These are phyloP conservation scores for Penicillium rolfsii DNA, from an alignment of 2,329 filamentous ascomycete genomes.

Conservation along the genomic window DNA sequence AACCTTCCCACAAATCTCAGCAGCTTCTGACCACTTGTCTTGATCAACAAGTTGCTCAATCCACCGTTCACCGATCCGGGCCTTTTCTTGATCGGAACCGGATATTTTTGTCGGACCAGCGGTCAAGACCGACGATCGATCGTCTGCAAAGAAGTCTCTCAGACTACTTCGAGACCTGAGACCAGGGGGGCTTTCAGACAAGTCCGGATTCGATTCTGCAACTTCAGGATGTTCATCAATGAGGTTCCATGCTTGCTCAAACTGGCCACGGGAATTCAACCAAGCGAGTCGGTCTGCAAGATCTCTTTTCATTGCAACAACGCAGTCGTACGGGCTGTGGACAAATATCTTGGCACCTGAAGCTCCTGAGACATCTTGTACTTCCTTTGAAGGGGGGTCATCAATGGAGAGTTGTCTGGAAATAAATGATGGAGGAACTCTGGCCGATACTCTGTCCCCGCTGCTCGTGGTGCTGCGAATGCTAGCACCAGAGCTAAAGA, in stretches of 20 bases:
- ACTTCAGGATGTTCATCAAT: conserved; percentile 84
- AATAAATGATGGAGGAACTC: conserved; percentile 55
- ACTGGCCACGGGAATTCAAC: conserved; percentile 79
- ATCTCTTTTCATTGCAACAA: conserved; percentile 87
- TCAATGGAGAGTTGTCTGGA: conserved; percentile 56
- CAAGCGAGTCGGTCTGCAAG: conserved; percentile 82
- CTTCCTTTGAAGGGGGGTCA: conserved; percentile 43
- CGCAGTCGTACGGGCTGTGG: conserved; percentile 93
- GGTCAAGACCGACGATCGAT: conserved; percentile 65
- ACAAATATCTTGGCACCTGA: conserved; percentile 83
- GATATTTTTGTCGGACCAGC: conserved; percentile 63
- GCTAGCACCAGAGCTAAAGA: conserved; percentile 87
- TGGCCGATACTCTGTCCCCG: conserved; percentile 61
- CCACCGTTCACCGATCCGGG: conserved; percentile 90
- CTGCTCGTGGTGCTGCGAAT: conserved; percentile 61
- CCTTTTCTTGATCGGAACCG: conserved; percentile 81
- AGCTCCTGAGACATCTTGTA: conserved; percentile 55
- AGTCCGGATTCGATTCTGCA: conserved; percentile 47
- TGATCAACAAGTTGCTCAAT: conserved; percentile 78
- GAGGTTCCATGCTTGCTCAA: conserved; percentile 85
- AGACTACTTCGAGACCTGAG: conserved; percentile 50
- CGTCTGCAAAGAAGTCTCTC: conserved; percentile 74
- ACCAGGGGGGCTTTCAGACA: conserved; percentile 37
- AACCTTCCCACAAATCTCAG: conserved; percentile 79
- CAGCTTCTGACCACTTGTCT: conserved; percentile 76